Conservation (phyloP, 2,329 filamentous ascomycete species). For the Chrysoporthe cubensis region DNA sequence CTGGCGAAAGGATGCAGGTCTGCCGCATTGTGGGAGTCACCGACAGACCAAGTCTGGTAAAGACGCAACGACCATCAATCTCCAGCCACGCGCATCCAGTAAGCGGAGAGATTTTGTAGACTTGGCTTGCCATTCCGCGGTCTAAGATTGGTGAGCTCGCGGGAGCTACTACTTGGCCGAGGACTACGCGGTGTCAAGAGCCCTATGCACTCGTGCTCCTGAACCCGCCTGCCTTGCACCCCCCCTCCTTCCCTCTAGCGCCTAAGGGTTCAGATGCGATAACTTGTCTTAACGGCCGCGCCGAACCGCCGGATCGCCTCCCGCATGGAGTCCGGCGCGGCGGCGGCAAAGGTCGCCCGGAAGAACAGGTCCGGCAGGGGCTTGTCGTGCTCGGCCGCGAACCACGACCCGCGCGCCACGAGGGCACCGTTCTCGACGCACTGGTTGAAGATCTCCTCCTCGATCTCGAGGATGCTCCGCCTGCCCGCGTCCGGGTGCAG, state of each 20-base stretch:
- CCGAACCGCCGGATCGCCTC: slow-evolving; percentile 78
- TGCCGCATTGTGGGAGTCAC: background rate
- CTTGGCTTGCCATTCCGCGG: no score
- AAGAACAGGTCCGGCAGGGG: slow-evolving; percentile 75
- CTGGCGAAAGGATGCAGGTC: no score
- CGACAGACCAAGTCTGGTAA: background rate
- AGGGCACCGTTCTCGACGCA: slow-evolving; percentile 79
- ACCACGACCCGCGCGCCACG: slow-evolving; percentile 87
- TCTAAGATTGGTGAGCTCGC: no score
- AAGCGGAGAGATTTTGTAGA: no score
- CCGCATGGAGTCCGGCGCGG: slow-evolving; percentile 70
- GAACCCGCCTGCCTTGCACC: no score
- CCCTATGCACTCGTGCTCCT: background rate
- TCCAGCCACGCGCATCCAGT: no score
- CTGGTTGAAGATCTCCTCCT: slow-evolving; percentile 83
- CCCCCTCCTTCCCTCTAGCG: background rate
- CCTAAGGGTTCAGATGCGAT: slow-evolving; percentile 36
- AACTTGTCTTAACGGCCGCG: slow-evolving; percentile 67
- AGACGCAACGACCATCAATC: no score
- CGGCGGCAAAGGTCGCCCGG: slow-evolving; percentile 86
- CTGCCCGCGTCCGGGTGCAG: slow-evolving; percentile 64
- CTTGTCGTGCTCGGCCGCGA: slow-evolving; percentile 72
- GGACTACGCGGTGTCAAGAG: no score
- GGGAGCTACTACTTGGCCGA: no score
- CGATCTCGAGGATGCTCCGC: slow-evolving; percentile 67